Evolutionary conservation across 495 filamentous ascomycete genomes (phyloP), one percentile per base, ranked within the genome.

Genomic region (Hypomontagnella monticulosa): DNA sequence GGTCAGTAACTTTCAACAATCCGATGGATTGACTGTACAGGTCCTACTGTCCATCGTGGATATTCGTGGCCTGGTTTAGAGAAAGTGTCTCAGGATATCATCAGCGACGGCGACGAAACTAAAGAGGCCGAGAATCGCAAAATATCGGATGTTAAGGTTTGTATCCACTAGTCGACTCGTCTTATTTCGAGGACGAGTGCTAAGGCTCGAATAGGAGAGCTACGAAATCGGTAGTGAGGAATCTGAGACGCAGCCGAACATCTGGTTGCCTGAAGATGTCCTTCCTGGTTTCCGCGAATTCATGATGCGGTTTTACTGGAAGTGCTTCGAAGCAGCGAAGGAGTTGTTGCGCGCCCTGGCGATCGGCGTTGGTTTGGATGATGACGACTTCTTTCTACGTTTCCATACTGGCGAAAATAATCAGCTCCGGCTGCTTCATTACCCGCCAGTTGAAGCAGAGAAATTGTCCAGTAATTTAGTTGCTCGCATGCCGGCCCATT

Each of bases 11-110:
- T 19, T 2, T 53, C 19, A 42, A 20, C 55, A 10, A 50, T 44
- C n/a, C 10, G 18, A 15, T 4, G n/a, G 15, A 10, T 16, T 46
- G 33, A 59, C 40, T 41, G 4, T 27, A 4, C 37, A 72, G 72
- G 72, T 12, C 67, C 70, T 16, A 66, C 30, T 44, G 53, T 75
- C 6, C 88, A 90, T 68, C 80, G 88, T 41, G 88, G 88, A 9
- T 91, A 90, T 70, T 89, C 87, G 1, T 84, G 83, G 76, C 82
- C 84, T 0, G 86, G 87, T 4, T 72, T 86, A 36, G 88, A 91
- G 73, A 90, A 90, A 65, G 85, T 90, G 5, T 82, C 81, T 4
- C 85, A 89, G 61, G 78, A 80, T 10, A 81, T 84, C 52, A 85
- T 83, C 68, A 75, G 83, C 12, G 80, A 85, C 32, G 75, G 79